Evolutionary conservation across 2,329 filamentous ascomycete genomes (phyloP).

Genomic region (Capronia americana): DNA sequence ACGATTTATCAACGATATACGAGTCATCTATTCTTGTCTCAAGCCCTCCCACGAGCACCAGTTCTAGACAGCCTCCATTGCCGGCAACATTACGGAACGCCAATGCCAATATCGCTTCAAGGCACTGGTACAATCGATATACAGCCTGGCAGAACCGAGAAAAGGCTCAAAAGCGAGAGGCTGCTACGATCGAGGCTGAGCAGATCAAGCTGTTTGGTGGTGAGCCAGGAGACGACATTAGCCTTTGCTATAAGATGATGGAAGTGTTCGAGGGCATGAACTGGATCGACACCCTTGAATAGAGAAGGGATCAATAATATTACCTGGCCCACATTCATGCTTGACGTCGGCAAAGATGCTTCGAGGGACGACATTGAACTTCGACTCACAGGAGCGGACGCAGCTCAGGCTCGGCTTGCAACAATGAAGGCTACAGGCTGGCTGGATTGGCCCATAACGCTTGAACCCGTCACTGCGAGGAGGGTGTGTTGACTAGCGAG

Average conservation of each 20-base stretch:
- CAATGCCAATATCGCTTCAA: conserved; percentile 40
- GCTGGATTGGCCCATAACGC: conserved; percentile 29
- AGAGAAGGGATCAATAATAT: neutral
- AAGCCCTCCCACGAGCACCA: conserved; percentile 4
- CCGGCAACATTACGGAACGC: conserved; percentile 41
- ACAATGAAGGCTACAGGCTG: conserved; percentile 33
- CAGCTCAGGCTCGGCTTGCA: conserved; percentile 32
- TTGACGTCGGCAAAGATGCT: neutral
- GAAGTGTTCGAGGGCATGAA: conserved; percentile 58
- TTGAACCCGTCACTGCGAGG: conserved; percentile 34
- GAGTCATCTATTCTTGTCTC: conserved; percentile 27
- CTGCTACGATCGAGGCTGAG: conserved; percentile 46
- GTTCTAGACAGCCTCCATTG: conserved; percentile 32
- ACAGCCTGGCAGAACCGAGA: conserved; percentile 50
- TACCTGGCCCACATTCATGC: neutral
- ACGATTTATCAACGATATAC: conserved; percentile 33
- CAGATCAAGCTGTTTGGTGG: conserved; percentile 48
- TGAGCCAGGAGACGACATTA: conserved; percentile 39
- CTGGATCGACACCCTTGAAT: conserved; percentile 49
- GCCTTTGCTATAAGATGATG: conserved; percentile 56
- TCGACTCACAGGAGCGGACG: conserved; percentile 30
- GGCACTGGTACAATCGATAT: conserved; percentile 52
- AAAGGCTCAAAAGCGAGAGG: conserved; percentile 42
- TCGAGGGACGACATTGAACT: conserved; percentile 14
- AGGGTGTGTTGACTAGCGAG: conserved; percentile 20